Evolutionary conservation across 768 basidiomycete genomes (phyloP).

Genomic region (Leccinellum rugosiceps): DNA sequence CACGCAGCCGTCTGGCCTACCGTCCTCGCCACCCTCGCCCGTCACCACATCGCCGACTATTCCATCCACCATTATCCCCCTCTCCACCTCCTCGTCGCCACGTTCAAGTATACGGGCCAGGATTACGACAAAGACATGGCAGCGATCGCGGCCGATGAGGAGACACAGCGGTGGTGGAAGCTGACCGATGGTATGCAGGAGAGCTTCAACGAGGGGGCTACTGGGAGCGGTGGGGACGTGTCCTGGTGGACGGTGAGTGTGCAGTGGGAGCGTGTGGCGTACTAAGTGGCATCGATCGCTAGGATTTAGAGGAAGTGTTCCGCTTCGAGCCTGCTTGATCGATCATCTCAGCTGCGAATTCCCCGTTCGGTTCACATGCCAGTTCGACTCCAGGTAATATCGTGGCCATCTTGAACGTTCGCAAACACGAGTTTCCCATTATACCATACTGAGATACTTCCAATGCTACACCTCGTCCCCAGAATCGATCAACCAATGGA

Average conservation of each 20-base stretch:
- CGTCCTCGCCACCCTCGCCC: constrained; percentile 60
- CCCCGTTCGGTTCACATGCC: too few species aligned
- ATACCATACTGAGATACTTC: neutral
- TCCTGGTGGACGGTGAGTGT: constrained; percentile 67
- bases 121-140: constrained; percentile 69
- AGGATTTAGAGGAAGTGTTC: constrained; percentile 67
- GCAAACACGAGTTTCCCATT: neutral
- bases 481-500: neutral
- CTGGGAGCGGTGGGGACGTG: constrained; percentile 61
- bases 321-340: constrained; percentile 46
- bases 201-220: constrained; percentile 66
- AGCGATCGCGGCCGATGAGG: constrained; percentile 56
- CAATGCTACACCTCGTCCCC: neutral
- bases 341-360: too few species aligned
- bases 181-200: constrained; percentile 78
- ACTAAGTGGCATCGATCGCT: constrained; percentile 1
- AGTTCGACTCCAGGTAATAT: neutral
- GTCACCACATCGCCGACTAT: constrained; percentile 69
- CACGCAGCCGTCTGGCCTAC: constrained; percentile 68
- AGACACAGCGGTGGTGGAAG: constrained; percentile 77
- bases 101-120: constrained; percentile 68
- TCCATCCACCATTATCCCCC: constrained; percentile 69
- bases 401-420: fast-evolving
- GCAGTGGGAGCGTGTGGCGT: neutral
- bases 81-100: constrained; percentile 68